phyloP scores from a whole-genome alignment of 2,329 filamentous ascomycete species.

The Aspergillus sp. region DNA sequence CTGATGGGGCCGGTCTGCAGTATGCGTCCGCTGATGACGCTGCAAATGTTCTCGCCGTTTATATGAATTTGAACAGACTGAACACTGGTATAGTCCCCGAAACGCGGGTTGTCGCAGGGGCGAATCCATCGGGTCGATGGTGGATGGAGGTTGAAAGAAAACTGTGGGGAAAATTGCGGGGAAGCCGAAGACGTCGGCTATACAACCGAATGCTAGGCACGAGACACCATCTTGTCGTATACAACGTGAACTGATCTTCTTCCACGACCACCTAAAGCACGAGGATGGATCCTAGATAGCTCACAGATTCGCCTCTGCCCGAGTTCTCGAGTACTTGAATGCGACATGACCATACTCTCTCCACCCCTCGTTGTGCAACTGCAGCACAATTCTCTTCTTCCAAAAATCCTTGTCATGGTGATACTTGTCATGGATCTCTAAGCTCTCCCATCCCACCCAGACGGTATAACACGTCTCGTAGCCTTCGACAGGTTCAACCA shows the following conservation, averaged over 20 bases:
- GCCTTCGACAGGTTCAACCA: constrained; percentile 31
- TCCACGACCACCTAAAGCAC: background rate
- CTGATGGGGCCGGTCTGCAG: constrained; percentile 29
- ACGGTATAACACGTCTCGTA: constrained; percentile 28
- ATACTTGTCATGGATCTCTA: constrained; percentile 33
- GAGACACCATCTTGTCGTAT: background rate
- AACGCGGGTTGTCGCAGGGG: background rate
- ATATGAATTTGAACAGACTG: constrained; percentile 33
- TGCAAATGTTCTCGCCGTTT: constrained; percentile 38
- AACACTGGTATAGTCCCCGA: constrained; percentile 22
- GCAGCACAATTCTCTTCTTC: constrained; percentile 25
- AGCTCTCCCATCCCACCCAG: constrained; percentile 35
- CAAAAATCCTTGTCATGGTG: constrained; percentile 34
- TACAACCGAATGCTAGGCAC: background rate
- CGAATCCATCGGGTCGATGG: background rate
- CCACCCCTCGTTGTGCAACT: constrained; percentile 27
- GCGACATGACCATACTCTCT: constrained; percentile 34
- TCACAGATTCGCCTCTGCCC: constrained; percentile 11
- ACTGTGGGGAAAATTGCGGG: background rate
- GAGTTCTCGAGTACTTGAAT: constrained; percentile 19
- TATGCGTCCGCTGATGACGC: constrained; percentile 34
- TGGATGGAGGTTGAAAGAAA: background rate
- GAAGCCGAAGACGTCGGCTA: background rate
- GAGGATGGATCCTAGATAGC: background rate
- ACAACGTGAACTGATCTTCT: background rate